Evolutionary conservation across 108 stramenopile species (phyloP).

Genomic region (Licmophora abbreviata): DNA sequence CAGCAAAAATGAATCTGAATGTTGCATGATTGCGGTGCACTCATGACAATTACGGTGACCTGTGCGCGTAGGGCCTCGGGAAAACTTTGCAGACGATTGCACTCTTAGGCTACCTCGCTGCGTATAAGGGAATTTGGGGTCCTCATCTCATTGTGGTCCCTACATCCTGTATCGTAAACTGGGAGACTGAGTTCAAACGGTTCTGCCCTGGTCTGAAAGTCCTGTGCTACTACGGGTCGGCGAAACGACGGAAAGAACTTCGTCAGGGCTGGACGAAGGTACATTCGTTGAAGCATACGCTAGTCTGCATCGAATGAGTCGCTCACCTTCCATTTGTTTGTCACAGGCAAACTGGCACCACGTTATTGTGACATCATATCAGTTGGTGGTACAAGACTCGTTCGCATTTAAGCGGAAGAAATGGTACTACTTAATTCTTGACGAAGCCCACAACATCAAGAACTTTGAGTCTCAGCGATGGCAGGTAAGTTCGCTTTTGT

Average conservation of each 20-base stretch:
- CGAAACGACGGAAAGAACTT: constrained; percentile 86
- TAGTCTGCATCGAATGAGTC: too few species aligned
- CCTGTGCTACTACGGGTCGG: constrained; percentile 93
- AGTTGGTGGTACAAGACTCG: constrained; percentile 94
- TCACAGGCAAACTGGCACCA: constrained; percentile 81
- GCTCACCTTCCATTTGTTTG: background rate
- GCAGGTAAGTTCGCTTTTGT: too few species aligned
- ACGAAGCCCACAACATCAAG: constrained; percentile 99
- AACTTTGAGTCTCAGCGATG: constrained; percentile 97
- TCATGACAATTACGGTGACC: too few species aligned
- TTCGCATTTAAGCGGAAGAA: constrained; percentile 90
- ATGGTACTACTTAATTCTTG: constrained; percentile 97
- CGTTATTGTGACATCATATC: constrained; percentile 95
- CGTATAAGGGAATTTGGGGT: constrained; percentile 96
- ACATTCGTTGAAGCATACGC: constrained; percentile 13
- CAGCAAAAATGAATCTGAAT: constrained; percentile 36
- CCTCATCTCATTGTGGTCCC: constrained; percentile 97
- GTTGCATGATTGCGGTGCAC: constrained; percentile 3
- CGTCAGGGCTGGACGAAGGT: constrained; percentile 93
- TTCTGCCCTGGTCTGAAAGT: constrained; percentile 92
- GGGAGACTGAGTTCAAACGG: constrained; percentile 95
- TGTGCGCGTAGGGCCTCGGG: too few species aligned
- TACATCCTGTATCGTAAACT: constrained; percentile 95
- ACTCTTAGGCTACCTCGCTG: constrained; percentile 88
- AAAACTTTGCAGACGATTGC: constrained; percentile 96